These are phyloP conservation scores for Hypsizygus ulmarius DNA, from an alignment of 1,284 basidiomycete genomes.

Conservation along the genomic window DNA sequence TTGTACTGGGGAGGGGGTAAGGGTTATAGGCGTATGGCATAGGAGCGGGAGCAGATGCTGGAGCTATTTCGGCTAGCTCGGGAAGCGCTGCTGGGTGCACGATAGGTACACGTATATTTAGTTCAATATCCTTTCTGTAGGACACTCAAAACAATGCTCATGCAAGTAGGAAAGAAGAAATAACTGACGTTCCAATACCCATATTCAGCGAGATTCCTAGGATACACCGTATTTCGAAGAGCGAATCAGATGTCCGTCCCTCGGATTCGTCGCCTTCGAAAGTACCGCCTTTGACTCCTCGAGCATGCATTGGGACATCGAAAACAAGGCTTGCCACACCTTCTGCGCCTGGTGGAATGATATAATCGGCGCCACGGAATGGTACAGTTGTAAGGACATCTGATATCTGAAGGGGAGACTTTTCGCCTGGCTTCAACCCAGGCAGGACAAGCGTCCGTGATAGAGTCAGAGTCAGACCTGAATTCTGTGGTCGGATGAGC, in stretches of 20 bases:
- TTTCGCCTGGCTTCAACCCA: slow-evolving; percentile 36
- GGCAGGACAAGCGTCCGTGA: slow-evolving; percentile 58
- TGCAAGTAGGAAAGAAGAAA: slow-evolving; percentile 4
- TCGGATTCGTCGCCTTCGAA: slow-evolving; percentile 42
- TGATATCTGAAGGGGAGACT: slow-evolving; percentile 53
- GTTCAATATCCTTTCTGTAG: slow-evolving; percentile 62
- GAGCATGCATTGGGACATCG: slow-evolving; percentile 61
- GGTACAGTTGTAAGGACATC: slow-evolving; percentile 67
- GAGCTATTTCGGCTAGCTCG: slow-evolving; percentile 27
- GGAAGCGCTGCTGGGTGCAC: slow-evolving; percentile 58
- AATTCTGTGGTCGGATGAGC: slow-evolving; percentile 45
- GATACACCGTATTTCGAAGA: slow-evolving; percentile 65
- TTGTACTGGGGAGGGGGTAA: slow-evolving; percentile 13
- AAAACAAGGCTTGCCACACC: slow-evolving; percentile 75
- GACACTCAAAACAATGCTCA: slow-evolving; percentile 11
- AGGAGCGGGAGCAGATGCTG: no score
- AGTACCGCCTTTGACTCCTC: slow-evolving; percentile 59
- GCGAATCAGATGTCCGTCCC: slow-evolving; percentile 38
- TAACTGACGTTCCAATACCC: slow-evolving; percentile 59
- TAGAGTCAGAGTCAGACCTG: slow-evolving; percentile 57
- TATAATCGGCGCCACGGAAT: slow-evolving; percentile 69
- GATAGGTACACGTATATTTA: slow-evolving; percentile 63
- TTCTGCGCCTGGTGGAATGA: slow-evolving; percentile 66
- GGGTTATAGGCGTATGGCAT: slow-evolving; percentile 14
- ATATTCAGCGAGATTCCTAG: slow-evolving; percentile 56